Evolutionary conservation across 1,139 yeast genomes (phyloP).

Genomic region (Pichia inconspicua): DNA sequence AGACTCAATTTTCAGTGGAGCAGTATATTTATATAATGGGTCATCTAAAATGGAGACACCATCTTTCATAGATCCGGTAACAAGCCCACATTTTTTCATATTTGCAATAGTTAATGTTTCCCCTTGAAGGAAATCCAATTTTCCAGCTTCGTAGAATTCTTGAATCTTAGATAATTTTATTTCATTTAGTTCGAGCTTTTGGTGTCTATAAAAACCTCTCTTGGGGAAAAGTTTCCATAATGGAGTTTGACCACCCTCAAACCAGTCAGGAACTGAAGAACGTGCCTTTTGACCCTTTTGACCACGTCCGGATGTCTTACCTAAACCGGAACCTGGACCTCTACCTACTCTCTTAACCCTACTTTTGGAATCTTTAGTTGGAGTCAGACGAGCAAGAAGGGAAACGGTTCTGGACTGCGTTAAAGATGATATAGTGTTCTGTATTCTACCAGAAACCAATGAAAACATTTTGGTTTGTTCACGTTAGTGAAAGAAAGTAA

Average conservation of each 20-base stretch:
- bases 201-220: constrained; percentile 54
- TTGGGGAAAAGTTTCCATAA: constrained; percentile 84
- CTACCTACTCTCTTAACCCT: constrained; percentile 77
- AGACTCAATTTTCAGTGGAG: constrained; percentile 71
- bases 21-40: constrained; percentile 37
- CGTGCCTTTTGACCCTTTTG: constrained; percentile 98
- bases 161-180: constrained; percentile 53
- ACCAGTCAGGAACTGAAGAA: constrained; percentile 83
- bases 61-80: constrained; percentile 63
- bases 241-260: constrained; percentile 99
- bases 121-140: constrained; percentile 49
- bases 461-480: background rate
- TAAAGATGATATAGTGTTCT: background rate
- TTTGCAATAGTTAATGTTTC: constrained; percentile 69
- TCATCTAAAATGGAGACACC: constrained; percentile 80
- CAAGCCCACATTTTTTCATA: constrained; percentile 59
- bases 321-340: constrained; percentile 90
- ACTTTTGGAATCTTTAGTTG: constrained; percentile 30
- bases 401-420: constrained; percentile 18
- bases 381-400: constrained; percentile 22
- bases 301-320: constrained; percentile 96
- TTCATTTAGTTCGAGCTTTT: constrained; percentile 43
- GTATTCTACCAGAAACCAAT: background rate
- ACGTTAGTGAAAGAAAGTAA: background rate
- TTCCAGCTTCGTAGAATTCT: constrained; percentile 58